phyloP scores from a whole-genome alignment of 352 stramenopile species.

The Blastocystis sp. region DNA sequence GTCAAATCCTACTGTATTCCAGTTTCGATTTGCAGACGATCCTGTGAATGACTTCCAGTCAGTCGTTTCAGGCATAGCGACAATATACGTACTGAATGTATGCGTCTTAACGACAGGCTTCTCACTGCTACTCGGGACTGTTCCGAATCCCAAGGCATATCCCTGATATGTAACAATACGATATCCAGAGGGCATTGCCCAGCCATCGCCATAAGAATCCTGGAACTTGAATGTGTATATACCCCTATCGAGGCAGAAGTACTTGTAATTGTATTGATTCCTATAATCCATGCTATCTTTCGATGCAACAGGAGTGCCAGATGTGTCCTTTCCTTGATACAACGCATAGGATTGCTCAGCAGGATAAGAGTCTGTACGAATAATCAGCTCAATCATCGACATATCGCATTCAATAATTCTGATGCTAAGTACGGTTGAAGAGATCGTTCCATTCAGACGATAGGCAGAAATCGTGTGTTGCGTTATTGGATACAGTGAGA shows the following conservation, averaged over 20 bases:
- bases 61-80: neutral
- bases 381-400: constrained; percentile 2
- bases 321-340: neutral
- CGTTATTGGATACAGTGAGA: neutral
- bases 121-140: neutral
- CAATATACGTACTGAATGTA: neutral
- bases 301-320: neutral
- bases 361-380: constrained; percentile 9
- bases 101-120: neutral
- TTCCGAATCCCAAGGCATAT: neutral
- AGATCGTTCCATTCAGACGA: constrained; percentile 15
- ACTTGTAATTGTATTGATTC: constrained; percentile 31
- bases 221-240: constrained; percentile 59
- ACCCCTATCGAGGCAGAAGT: constrained; percentile 45
- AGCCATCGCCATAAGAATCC: constrained; percentile 14
- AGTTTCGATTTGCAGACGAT: neutral
- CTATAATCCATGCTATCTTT: neutral
- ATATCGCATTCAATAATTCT: constrained; percentile 43
- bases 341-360: neutral
- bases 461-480: constrained; percentile 20
- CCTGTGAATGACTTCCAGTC: neutral
- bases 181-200: constrained; percentile 12
- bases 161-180: neutral
- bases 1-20: neutral
- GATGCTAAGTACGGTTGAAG: neutral